phyloP scores from a whole-genome alignment of 2,329 filamentous ascomycete species.

The Allantophomopsis lycopodina region DNA sequence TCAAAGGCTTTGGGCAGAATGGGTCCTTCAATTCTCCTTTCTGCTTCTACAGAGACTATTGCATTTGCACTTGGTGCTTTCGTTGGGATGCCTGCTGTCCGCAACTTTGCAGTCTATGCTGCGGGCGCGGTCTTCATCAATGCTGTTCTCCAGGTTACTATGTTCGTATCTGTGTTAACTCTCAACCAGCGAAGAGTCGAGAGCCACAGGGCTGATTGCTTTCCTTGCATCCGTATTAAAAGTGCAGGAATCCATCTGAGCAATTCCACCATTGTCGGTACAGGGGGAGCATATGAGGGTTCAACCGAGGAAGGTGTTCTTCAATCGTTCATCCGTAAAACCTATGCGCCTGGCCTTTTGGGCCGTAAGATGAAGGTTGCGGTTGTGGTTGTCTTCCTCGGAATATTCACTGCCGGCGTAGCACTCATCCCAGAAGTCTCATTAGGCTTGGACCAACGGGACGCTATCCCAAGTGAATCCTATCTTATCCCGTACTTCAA shows the following conservation, averaged over 20 bases:
- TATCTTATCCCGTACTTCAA: constrained; percentile 96
- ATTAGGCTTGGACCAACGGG: constrained; percentile 85
- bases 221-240: constrained; percentile 76
- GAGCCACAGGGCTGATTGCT: constrained; percentile 75
- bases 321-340: constrained; percentile 80
- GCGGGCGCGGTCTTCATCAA: constrained; percentile 96
- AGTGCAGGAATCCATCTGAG: constrained; percentile 56
- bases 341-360: constrained; percentile 72
- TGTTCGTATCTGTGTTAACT: constrained; percentile 86
- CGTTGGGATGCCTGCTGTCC: constrained; percentile 94
- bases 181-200: constrained; percentile 89
- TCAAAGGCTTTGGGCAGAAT: constrained; percentile 86
- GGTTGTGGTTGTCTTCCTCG: constrained; percentile 72
- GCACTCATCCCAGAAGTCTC: constrained; percentile 74
- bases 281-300: constrained; percentile 14
- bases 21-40: constrained; percentile 91
- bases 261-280: constrained; percentile 35
- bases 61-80: constrained; percentile 88
- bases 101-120: constrained; percentile 94
- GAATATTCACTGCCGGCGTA: constrained; percentile 72
- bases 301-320: constrained; percentile 72
- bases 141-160: constrained; percentile 88
- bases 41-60: constrained; percentile 85
- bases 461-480: constrained; percentile 84
- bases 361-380: constrained; percentile 66